A percentile compares a stretch with the other conserved stretches of the same genome.
Evolutionary conservation across 208 protist genomes (phyloP).

Genomic region (Crithidia acanthocephali): DNA sequence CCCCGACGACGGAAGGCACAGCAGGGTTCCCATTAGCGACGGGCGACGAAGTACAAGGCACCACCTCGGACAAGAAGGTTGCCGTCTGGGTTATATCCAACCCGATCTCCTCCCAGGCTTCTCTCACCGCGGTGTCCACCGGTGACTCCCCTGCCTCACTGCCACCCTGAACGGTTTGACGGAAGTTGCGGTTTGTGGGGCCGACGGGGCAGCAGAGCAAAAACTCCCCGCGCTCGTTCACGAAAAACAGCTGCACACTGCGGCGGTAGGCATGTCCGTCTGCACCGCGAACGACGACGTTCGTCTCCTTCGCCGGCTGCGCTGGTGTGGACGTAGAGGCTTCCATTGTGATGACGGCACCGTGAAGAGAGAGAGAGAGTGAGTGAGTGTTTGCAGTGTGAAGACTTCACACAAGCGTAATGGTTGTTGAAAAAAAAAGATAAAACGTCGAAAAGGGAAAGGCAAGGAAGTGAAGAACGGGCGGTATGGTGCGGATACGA

Average conservation of each 20-base stretch:
- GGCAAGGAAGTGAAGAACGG: no score
- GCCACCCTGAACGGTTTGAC: conserved; percentile 57
- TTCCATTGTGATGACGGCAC: not conserved
- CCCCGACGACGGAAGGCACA: not conserved
- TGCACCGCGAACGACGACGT: conserved; percentile 17
- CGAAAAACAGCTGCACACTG: conserved; percentile 53
- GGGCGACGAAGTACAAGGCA: not conserved
- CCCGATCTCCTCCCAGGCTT: conserved; percentile 56
- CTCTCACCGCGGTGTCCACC: conserved; percentile 38
- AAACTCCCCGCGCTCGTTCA: conserved; percentile 41
- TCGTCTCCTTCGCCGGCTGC: not conserved
- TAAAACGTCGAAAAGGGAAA: no score
- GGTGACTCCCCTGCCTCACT: conserved; percentile 29
- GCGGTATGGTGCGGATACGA: no score
- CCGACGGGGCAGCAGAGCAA: conserved; percentile 39
- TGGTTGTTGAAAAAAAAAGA: not conserved
- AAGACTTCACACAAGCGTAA: no score
- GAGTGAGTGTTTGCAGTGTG: no score
- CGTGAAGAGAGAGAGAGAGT: no score
- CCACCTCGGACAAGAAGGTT: conserved; percentile 35
- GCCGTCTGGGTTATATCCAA: conserved; percentile 22
- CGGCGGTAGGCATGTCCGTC: conserved; percentile 31
- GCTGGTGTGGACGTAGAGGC: no score
- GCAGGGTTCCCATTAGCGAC: not conserved
- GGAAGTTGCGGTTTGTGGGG: conserved; percentile 17